A percentile compares a stretch with the other conserved stretches of the same genome.
Conservation (phyloP, 2,329 filamentous ascomycete species). For the Phyllosticta ampelicida region DNA sequence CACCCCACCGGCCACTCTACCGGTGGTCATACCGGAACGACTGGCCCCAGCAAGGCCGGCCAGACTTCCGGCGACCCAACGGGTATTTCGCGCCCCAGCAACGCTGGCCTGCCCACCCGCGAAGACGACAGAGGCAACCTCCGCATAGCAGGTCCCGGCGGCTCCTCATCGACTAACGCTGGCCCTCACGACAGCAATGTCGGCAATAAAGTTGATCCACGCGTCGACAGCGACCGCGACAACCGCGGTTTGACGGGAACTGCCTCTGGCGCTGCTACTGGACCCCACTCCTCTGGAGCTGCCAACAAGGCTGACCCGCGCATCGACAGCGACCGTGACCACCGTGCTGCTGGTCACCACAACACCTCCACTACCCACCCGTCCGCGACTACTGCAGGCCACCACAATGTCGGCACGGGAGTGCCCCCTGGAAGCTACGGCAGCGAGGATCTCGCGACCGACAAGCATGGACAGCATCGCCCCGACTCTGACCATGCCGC, state of each 20-base stretch:
- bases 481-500: not conserved
- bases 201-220: slow-evolving; percentile 4
- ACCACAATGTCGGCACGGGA: not conserved
- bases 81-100: not conserved
- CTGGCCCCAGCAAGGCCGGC: not conserved
- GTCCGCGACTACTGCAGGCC: not conserved
- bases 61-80: not conserved
- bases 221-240: slow-evolving; percentile 6
- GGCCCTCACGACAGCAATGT: slow-evolving; percentile 1
- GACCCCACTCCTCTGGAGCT: slow-evolving; percentile 1
- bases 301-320: slow-evolving; percentile 7
- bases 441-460: not conserved
- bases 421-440: not conserved
- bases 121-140: not conserved
- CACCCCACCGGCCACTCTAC: not conserved
- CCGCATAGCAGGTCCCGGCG: not conserved
- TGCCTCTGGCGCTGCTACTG: not conserved
- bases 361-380: not conserved
- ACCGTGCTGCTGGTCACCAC: not conserved
- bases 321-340: slow-evolving; percentile 3
- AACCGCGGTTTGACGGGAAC: slow-evolving; percentile 3
- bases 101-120: not conserved
- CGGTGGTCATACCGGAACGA: not conserved
- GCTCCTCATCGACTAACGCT: slow-evolving; percentile 1
- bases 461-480: not conserved